phyloP scores from a whole-genome alignment of 305 asterid species.

The Fraxinus latifolia region DNA sequence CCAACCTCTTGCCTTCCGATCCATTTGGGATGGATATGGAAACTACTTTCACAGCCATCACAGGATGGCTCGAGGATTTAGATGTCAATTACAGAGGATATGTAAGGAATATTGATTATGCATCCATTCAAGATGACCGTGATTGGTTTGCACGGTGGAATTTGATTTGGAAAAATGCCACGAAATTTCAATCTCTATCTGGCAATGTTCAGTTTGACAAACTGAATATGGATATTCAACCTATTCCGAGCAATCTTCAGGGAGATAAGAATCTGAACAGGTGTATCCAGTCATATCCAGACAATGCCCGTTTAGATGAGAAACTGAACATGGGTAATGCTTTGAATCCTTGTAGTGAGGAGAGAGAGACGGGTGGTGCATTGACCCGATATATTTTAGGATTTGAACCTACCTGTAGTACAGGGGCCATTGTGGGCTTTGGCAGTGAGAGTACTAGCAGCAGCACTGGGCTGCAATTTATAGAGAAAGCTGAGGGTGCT shows the following conservation, averaged over 20 bases:
- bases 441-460: background rate
- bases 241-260: constrained; percentile 30
- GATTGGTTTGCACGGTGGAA: constrained; percentile 47
- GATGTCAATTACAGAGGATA: constrained; percentile 50
- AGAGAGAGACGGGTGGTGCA: constrained; percentile 27
- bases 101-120: constrained; percentile 24
- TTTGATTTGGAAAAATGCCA: constrained; percentile 49
- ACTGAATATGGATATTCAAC: constrained; percentile 16
- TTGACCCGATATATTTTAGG: constrained; percentile 22
- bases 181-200: constrained; percentile 40
- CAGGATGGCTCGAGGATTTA: constrained; percentile 74
- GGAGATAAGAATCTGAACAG: constrained; percentile 26
- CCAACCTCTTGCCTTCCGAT: constrained; percentile 74
- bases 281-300: constrained; percentile 25
- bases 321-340: constrained; percentile 18
- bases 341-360: constrained; percentile 26
- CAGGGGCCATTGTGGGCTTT: background rate
- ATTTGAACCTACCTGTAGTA: background rate
- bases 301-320: constrained; percentile 17
- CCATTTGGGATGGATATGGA: constrained; percentile 77
- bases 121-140: constrained; percentile 34
- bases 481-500: constrained; percentile 34
- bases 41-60: constrained; percentile 63
- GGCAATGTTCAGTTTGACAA: constrained; percentile 24
- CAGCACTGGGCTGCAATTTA: constrained; percentile 20